Percentiles rank a stretch among this genome's conserved stretches.
These are phyloP conservation scores for Sphaceloma murrayae DNA, from an alignment of 2,329 filamentous ascomycete species.

Conservation along the genomic window DNA sequence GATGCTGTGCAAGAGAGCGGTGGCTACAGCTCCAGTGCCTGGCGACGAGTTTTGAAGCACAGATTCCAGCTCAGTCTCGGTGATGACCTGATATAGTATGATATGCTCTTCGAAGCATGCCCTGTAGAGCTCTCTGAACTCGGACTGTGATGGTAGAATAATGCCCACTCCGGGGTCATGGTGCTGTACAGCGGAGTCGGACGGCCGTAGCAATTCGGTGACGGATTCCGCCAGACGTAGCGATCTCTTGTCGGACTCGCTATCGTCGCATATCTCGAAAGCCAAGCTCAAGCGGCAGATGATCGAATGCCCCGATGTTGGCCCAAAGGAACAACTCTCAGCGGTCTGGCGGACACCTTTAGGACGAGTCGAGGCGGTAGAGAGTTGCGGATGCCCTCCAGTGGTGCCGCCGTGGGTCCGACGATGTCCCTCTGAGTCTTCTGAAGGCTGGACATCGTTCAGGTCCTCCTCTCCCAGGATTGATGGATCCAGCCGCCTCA, in stretches of 20 bases:
- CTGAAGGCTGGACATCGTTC: not conserved
- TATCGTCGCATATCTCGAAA: not conserved
- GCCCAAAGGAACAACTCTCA: conserved; percentile 10
- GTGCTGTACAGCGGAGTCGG: not conserved
- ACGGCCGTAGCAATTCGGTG: not conserved
- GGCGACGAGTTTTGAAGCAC: not conserved
- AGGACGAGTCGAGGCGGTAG: too few species aligned
- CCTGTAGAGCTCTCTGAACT: conserved; percentile 1
- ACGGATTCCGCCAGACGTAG: not conserved
- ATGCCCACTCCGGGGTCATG: not conserved
- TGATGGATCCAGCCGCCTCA: not conserved
- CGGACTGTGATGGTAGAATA: not conserved
- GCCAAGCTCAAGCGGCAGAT: not conserved
- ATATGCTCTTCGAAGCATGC: conserved; percentile 3
- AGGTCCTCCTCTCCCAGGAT: not conserved
- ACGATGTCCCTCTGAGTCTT: not conserved
- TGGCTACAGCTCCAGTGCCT: not conserved
- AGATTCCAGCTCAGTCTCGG: not conserved
- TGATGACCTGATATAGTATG: not conserved
- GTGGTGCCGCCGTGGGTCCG: too few species aligned
- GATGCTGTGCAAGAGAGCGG: not conserved
- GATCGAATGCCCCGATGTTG: conserved; percentile 1
- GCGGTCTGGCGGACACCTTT: too few species aligned
- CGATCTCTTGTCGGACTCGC: not conserved
- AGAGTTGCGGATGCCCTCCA: too few species aligned